Conservation (phyloP, 306 rosid species). For the Prunus salicina region DNA sequence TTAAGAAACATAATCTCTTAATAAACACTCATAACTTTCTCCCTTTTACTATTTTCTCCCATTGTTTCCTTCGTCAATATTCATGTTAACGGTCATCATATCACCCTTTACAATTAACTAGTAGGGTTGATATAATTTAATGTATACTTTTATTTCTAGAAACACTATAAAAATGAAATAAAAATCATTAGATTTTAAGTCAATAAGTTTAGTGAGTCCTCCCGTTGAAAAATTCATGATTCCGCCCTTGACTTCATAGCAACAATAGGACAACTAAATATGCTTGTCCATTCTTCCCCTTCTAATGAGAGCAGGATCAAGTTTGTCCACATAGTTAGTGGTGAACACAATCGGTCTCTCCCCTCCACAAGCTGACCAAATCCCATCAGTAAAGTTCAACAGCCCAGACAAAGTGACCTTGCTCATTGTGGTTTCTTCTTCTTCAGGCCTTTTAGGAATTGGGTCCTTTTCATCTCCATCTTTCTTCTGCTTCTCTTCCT, state of each 20-base stretch:
- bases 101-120: too few species aligned
- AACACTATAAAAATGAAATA: too few species aligned
- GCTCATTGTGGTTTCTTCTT: constrained; percentile 23
- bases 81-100: too few species aligned
- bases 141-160: too few species aligned
- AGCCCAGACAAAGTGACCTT: constrained; percentile 66
- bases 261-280: constrained; percentile 57
- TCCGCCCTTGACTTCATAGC: background rate
- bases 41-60: too few species aligned
- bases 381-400: constrained; percentile 62
- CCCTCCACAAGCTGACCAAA: constrained; percentile 73
- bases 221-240: too few species aligned
- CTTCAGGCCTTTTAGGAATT: constrained; percentile 2
- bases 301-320: constrained; percentile 59
- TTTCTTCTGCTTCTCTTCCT: constrained; percentile 4
- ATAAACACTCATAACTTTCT: too few species aligned
- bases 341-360: constrained; percentile 60
- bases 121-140: too few species aligned
- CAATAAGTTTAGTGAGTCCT: too few species aligned
- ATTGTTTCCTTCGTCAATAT: too few species aligned
- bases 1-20: too few species aligned
- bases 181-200: too few species aligned
- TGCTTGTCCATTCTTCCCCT: constrained; percentile 75
- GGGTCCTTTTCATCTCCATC: constrained; percentile 20
- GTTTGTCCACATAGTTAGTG: constrained; percentile 52